These are phyloP conservation scores for Francoa sonchifolia DNA, from an alignment of 441 rosid genomes.

Conservation along the genomic window DNA sequence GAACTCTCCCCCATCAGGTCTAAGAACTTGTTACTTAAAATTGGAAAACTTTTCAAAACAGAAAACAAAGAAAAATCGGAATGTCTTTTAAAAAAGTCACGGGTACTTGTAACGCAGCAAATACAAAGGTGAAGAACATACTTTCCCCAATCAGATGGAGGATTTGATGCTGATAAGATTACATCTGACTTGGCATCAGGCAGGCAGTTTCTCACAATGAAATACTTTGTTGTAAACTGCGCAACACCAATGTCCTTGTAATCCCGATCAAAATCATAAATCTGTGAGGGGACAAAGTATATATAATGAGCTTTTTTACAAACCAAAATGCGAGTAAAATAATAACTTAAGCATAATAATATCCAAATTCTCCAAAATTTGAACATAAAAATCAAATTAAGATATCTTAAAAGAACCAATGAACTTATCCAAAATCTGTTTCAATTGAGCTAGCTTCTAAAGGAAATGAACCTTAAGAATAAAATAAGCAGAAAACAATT, in stretches of 20 bases:
- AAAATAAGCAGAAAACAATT: not conserved
- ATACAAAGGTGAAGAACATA: constrained; percentile 21
- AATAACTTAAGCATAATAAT: constrained; percentile 1
- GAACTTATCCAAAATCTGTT: not conserved
- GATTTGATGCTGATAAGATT: constrained; percentile 93
- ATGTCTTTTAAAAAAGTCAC: too few relatives aligned
- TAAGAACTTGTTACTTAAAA: too few relatives aligned
- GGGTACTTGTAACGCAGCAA: not conserved
- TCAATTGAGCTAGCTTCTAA: not conserved
- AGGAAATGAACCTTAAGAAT: not conserved
- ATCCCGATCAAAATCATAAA: constrained; percentile 94
- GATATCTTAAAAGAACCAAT: not conserved
- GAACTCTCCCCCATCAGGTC: too few relatives aligned
- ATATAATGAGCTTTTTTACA: not conserved
- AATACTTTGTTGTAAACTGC: constrained; percentile 68
- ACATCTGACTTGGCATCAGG: constrained; percentile 76
- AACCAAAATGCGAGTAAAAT: constrained; percentile 5
- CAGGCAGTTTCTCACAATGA: constrained; percentile 75
- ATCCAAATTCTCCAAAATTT: not conserved
- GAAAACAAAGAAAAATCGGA: too few relatives aligned
- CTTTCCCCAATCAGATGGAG: constrained; percentile 99
- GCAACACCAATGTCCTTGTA: constrained; percentile 93
- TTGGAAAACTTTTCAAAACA: too few relatives aligned
- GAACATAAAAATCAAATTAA: not conserved
- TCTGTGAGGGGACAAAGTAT: constrained; percentile 24